phyloP scores from a whole-genome alignment of 129 eudicot genomes.

The Chrysanthemum makinoi region DNA sequence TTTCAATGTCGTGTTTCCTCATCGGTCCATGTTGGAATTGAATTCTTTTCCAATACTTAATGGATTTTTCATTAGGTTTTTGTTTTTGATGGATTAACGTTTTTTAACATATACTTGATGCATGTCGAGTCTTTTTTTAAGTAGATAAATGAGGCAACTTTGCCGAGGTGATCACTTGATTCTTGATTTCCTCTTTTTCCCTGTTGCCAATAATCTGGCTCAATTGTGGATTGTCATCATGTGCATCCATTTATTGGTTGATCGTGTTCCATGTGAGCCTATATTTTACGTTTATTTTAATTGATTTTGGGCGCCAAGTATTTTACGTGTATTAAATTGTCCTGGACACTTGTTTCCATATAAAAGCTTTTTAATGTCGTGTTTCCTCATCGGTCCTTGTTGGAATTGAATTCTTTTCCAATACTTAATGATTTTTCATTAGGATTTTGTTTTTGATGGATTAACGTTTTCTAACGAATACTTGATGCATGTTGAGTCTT shows the following conservation, averaged over 20 bases:
- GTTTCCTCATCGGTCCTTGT: neutral
- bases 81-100: neutral
- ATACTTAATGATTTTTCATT: neutral
- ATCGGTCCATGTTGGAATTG: neutral
- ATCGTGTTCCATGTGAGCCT: conserved; percentile 16
- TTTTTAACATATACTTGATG: neutral
- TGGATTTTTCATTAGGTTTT: conserved; percentile 2
- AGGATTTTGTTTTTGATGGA: neutral
- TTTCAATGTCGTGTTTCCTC: neutral
- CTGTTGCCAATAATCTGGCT: conserved; percentile 42
- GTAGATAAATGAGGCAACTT: neutral
- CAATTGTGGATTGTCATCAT: neutral
- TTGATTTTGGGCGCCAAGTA: neutral
- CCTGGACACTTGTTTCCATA: neutral
- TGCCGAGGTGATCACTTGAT: conserved; percentile 30
- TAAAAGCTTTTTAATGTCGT: neutral
- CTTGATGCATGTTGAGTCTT: no score
- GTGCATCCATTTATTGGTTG: conserved; percentile 19
- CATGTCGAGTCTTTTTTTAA: no score
- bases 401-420: neutral
- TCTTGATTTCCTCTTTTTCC: conserved; percentile 42
- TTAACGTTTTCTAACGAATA: neutral
- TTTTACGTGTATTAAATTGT: neutral
- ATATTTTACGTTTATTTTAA: neutral
- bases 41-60: neutral